Conservation (phyloP, 2,329 filamentous ascomycete species). For the Aspergillus tubingensis region DNA sequence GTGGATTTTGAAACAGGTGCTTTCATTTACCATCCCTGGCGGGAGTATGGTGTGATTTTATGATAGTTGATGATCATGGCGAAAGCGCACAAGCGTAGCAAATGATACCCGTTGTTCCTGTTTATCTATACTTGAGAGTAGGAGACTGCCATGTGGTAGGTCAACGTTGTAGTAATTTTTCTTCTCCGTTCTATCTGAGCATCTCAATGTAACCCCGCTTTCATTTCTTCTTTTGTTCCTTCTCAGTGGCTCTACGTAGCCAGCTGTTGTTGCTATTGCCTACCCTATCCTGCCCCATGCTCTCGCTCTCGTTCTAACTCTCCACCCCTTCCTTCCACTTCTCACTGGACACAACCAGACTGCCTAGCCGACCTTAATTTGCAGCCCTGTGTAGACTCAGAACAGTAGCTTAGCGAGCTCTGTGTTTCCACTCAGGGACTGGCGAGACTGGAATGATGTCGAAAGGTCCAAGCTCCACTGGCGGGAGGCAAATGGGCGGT, state of each 20-base stretch:
- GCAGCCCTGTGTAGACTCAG: background rate
- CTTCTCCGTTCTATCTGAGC: background rate
- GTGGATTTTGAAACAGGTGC: background rate
- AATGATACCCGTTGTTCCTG: conserved; percentile 8
- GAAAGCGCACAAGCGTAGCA: background rate
- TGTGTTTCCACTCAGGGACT: background rate
- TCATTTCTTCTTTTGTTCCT: background rate
- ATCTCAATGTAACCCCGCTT: background rate
- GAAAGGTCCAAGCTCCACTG: conserved; percentile 27
- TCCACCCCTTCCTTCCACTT: background rate
- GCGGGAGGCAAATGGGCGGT: background rate
- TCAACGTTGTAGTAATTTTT: background rate
- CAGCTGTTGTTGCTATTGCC: background rate
- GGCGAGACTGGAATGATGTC: conserved; percentile 28
- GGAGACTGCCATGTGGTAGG: background rate
- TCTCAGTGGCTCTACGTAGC: background rate
- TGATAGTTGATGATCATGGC: background rate
- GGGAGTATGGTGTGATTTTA: conserved; percentile 3
- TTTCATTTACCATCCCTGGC: background rate
- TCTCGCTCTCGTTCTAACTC: background rate
- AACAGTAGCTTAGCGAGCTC: background rate
- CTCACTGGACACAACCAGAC: background rate
- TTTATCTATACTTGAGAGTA: no score
- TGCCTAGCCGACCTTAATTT: background rate
- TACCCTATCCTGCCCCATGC: background rate